Evolutionary conservation across 1,139 yeast genomes (phyloP).

Genomic region (Candida gigantensis): DNA sequence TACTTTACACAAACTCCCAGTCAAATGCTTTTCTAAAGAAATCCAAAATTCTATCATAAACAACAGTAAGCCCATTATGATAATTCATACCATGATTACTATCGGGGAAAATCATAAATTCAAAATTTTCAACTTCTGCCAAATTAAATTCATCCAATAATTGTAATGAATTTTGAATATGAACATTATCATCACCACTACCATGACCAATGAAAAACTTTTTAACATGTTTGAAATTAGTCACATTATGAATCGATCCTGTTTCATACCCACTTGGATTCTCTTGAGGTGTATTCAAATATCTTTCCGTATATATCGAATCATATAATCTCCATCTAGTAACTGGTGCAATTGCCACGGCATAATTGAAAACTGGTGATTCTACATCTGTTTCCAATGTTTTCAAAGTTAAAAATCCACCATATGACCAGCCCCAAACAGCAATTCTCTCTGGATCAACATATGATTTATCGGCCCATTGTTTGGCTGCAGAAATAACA

Average conservation of each 20-base stretch:
- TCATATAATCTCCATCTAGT: slow-evolving; percentile 78
- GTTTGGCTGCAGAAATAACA: slow-evolving; percentile 67
- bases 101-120: slow-evolving; percentile 75
- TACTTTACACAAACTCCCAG: slow-evolving; percentile 14
- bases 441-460: slow-evolving; percentile 63
- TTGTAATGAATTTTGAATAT: slow-evolving; percentile 69
- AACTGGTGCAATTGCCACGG: slow-evolving; percentile 80
- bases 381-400: slow-evolving; percentile 68
- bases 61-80: slow-evolving; percentile 68
- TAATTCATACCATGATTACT: slow-evolving; percentile 71
- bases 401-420: slow-evolving; percentile 73
- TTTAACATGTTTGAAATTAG: slow-evolving; percentile 47
- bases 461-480: slow-evolving; percentile 55
- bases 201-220: slow-evolving; percentile 77
- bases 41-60: slow-evolving; percentile 59
- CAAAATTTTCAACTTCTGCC: slow-evolving; percentile 64
- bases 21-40: slow-evolving; percentile 18
- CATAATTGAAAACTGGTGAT: slow-evolving; percentile 60
- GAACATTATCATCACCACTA: slow-evolving; percentile 82
- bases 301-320: slow-evolving; percentile 76
- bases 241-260: slow-evolving; percentile 54
- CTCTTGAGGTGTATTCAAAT: slow-evolving; percentile 68
- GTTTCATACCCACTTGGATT: slow-evolving; percentile 58
- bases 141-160: slow-evolving; percentile 63
- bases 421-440: slow-evolving; percentile 87